Percentiles rank a stretch among this genome's conserved stretches.
These are phyloP conservation scores for Mycothermus thermophilus DNA, from an alignment of 495 filamentous ascomycete genomes.

Conservation along the genomic window DNA sequence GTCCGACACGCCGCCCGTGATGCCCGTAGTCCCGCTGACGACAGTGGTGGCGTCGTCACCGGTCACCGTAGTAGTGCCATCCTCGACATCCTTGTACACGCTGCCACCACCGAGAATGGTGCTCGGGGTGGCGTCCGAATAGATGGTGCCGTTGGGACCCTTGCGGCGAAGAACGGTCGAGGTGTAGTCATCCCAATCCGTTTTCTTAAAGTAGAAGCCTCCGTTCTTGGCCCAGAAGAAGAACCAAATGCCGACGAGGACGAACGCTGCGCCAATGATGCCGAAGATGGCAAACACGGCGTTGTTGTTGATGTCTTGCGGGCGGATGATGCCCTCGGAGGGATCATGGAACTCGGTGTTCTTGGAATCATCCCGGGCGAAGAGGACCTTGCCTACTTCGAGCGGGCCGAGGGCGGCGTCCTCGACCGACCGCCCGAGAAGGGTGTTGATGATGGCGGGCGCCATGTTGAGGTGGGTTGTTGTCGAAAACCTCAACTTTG, in stretches of 20 bases:
- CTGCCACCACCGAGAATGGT: conserved; percentile 71
- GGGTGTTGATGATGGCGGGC: conserved; percentile 15
- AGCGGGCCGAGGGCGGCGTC: conserved; percentile 25
- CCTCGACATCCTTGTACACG: conserved; percentile 52
- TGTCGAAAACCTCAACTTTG: background rate
- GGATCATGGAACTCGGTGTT: conserved; percentile 19
- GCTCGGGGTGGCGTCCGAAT: conserved; percentile 64
- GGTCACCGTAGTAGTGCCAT: conserved; percentile 36
- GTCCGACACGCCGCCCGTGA: conserved; percentile 35
- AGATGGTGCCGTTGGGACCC: conserved; percentile 71
- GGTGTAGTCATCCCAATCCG: conserved; percentile 98
- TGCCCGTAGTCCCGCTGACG: conserved; percentile 28
- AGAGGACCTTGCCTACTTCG: conserved; percentile 24
- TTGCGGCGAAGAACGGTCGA: conserved; percentile 86
- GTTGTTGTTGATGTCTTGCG: conserved; percentile 67
- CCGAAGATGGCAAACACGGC: conserved; percentile 76
- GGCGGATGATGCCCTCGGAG: conserved; percentile 41
- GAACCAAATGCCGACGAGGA: conserved; percentile 75
- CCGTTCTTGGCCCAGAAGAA: conserved; percentile 98
- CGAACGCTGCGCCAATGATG: conserved; percentile 64
- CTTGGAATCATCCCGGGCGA: conserved; percentile 19
- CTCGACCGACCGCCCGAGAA: conserved; percentile 10
- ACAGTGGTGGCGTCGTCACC: conserved; percentile 24
- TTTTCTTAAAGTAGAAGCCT: conserved; percentile 69
- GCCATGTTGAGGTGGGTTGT: conserved; percentile 14